A percentile compares a stretch with the other conserved stretches of the same genome.
Conservation (phyloP, 176 grass and related monocot genomes). For the Phoenix dactylifera region DNA sequence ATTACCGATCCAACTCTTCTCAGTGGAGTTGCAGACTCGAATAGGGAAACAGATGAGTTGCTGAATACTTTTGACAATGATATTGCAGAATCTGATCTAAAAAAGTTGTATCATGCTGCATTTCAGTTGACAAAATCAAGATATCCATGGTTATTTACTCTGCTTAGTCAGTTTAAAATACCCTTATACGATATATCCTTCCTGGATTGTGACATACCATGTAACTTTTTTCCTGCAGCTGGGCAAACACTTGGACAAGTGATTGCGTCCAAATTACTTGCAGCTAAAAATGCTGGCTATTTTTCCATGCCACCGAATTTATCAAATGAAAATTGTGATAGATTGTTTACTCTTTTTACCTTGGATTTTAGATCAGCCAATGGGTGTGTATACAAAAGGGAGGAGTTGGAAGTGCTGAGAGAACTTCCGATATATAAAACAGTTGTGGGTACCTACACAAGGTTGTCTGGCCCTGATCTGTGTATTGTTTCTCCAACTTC, state of each 20-base stretch:
- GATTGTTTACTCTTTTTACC: constrained; percentile 70
- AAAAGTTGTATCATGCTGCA: constrained; percentile 40
- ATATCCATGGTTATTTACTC: constrained; percentile 71
- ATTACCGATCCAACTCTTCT: constrained; percentile 33
- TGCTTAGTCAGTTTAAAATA: constrained; percentile 82
- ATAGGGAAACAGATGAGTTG: constrained; percentile 15
- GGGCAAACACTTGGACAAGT: constrained; percentile 47
- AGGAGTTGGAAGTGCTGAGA: constrained; percentile 75
- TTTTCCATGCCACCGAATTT: constrained; percentile 52
- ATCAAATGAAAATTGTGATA: constrained; percentile 60
- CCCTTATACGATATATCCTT: constrained; percentile 73
- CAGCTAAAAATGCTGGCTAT: constrained; percentile 49
- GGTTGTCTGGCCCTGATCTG: constrained; percentile 52
- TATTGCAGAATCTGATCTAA: constrained; percentile 28
- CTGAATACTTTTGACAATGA: constrained; percentile 6
- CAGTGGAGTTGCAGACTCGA: constrained; percentile 18
- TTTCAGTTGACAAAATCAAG: constrained; percentile 52
- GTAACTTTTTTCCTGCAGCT: constrained; percentile 44
- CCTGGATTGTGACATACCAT: constrained; percentile 51
- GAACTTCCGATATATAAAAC: constrained; percentile 89
- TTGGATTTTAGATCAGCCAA: constrained; percentile 47
- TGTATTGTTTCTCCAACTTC: constrained; percentile 67
- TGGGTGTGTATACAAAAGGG: constrained; percentile 52
- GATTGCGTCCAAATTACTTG: constrained; percentile 61
- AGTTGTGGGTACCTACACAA: constrained; percentile 68